Conservation (phyloP, 2,329 filamentous ascomycete species). For the Sarocladium oryzae region DNA sequence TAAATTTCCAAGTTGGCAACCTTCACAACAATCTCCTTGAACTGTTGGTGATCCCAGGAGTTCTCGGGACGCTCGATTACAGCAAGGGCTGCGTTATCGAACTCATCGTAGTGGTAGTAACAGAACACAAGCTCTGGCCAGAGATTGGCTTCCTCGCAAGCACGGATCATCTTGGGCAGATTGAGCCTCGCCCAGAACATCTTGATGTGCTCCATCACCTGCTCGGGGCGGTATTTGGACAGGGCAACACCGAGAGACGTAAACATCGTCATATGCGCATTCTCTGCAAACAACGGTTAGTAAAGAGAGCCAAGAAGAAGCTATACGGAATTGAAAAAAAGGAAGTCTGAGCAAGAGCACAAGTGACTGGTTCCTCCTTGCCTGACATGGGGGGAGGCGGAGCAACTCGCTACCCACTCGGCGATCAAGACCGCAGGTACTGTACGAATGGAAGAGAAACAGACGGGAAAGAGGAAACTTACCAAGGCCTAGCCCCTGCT, state of each 20-base stretch:
- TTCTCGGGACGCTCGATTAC: constrained; percentile 98
- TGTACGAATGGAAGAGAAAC: neutral
- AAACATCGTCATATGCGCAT: constrained; percentile 95
- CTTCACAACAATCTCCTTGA: constrained; percentile 98
- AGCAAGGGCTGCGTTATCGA: constrained; percentile 90
- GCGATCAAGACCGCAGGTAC: neutral
- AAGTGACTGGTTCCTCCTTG: neutral
- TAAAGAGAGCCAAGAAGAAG: neutral
- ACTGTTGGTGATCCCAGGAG: constrained; percentile 98
- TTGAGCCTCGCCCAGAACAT: constrained; percentile 98
- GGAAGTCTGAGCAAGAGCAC: neutral
- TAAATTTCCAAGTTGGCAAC: constrained; percentile 98
- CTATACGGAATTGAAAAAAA: neutral
- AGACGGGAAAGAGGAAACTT: neutral
- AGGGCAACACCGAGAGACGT: constrained; percentile 87
- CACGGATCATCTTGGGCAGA: constrained; percentile 92
- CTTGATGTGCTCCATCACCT: constrained; percentile 97
- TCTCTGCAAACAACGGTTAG: constrained; percentile 44
- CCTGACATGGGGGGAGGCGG: neutral
- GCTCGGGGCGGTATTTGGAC: constrained; percentile 90
- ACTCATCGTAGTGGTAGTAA: constrained; percentile 98
- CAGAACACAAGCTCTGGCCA: constrained; percentile 98
- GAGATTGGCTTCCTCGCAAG: constrained; percentile 87
- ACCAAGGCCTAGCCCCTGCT: constrained; percentile 83
- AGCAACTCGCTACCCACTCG: neutral